A percentile compares a stretch with the other conserved stretches of the same genome.
Evolutionary conservation across 2,329 filamentous ascomycete species (phyloP).

Genomic region (Cytospora schulzeri): DNA sequence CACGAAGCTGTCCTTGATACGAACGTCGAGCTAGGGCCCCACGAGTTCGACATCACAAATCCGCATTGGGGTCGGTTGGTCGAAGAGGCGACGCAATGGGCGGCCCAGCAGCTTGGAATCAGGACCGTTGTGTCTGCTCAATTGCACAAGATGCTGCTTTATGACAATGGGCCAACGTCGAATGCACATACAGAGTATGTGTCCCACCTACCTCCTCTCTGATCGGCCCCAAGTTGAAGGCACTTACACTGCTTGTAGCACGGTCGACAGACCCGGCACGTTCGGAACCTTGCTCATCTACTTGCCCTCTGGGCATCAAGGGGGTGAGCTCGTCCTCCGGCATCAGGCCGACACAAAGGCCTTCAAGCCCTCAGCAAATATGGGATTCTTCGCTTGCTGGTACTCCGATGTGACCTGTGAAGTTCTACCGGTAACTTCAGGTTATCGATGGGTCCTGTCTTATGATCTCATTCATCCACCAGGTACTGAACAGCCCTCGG

Average conservation of each 20-base stretch:
- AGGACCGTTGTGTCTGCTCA: neutral
- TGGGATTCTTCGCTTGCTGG: slow-evolving; percentile 41
- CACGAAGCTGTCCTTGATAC: neutral
- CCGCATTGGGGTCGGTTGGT: neutral
- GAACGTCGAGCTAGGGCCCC: neutral
- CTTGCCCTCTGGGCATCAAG: slow-evolving; percentile 50
- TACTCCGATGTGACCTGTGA: slow-evolving; percentile 57
- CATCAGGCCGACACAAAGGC: slow-evolving; percentile 38
- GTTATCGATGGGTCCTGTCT: slow-evolving; percentile 53
- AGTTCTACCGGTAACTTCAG: slow-evolving; percentile 48
- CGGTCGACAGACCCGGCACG: slow-evolving; percentile 50
- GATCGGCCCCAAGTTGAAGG: neutral
- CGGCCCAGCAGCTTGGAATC: neutral
- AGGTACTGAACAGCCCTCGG: slow-evolving; percentile 30
- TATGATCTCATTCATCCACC: slow-evolving; percentile 49
- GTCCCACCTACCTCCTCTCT: neutral
- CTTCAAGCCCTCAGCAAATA: slow-evolving; percentile 33
- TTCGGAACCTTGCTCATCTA: slow-evolving; percentile 53
- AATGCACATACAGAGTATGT: neutral
- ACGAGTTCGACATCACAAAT: neutral
- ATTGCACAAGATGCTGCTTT: slow-evolving; percentile 50
- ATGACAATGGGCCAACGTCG: slow-evolving; percentile 44
- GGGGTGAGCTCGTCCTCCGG: slow-evolving; percentile 47
- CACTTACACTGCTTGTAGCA: slow-evolving; percentile 34
- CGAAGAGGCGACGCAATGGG: neutral